Base-by-base conservation (phyloP, 495 filamentous ascomycete species). In the Penicillium subrubescens region DNA sequence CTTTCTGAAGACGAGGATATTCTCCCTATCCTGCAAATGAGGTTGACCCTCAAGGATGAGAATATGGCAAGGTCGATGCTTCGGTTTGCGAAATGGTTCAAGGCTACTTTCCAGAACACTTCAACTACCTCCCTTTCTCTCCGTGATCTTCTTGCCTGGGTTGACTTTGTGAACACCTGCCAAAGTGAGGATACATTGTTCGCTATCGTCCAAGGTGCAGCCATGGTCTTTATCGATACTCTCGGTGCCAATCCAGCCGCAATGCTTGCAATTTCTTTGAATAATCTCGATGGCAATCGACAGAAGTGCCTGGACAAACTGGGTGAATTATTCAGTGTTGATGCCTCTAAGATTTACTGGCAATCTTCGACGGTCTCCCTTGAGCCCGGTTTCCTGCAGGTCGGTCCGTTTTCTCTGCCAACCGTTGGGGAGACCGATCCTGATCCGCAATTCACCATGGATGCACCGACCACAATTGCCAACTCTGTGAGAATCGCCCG, bases 171-270 rank as follows among this genome's bases (percentile, higher is more conserved):
- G 70, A 97, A 98, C 71, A 80, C 79, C 5, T 87, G 78, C 64
- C 67, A 77, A 7, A 69, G 71, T 15, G 66, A 79, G 1, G 82
- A 92, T 63, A 71, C 77, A 0, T 60, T 80, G 15, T 87, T 88
- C 63, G 83, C 84, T 0, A 78, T 97, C 31, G 77, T 92, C 0
- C 92, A 98, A 70, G 96, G 96, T 34, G 95, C 94, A 48, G 92
- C 94, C 2, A 92, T 97, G 82, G 94, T 98, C 5, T 99, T 93
- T 70, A 89, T 98, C 62, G 96, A 99, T 75, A 93, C 92, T 2
- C 82, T 98, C 8, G 96, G 96, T 43, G 94, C 96, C 11, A 97
- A 97, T 70, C 94, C 95, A 5, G 92, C 94, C 15, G 92, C 91
- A 1, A 82, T 96, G 67, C 82, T 96, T 51, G 87, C 90, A 3